A percentile compares a stretch with the other conserved stretches of the same genome.
These are phyloP conservation scores for Russula earlei DNA, from an alignment of 768 basidiomycete species.

Conservation along the genomic window DNA sequence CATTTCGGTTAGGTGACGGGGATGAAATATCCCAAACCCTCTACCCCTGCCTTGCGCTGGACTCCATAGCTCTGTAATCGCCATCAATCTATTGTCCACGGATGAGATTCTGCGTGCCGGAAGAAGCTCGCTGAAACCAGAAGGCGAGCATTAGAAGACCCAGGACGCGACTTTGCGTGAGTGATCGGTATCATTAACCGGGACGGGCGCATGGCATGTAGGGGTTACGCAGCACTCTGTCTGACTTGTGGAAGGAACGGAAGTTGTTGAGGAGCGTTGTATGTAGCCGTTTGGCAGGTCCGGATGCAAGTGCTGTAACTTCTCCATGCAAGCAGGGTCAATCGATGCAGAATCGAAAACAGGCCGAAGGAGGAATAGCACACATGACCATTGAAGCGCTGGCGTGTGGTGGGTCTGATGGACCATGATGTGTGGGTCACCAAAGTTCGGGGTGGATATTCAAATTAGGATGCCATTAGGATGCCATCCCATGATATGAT, in stretches of 20 bases:
- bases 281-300: slow-evolving; percentile 10
- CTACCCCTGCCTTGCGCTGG: slow-evolving; percentile 1
- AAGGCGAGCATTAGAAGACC: slow-evolving; percentile 44
- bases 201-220: not conserved
- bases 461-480: not conserved
- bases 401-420: not conserved
- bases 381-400: slow-evolving; percentile 10
- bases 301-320: slow-evolving; percentile 3
- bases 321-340: not conserved
- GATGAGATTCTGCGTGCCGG: slow-evolving; percentile 93
- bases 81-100: slow-evolving; percentile 87
- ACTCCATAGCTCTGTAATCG: slow-evolving; percentile 70
- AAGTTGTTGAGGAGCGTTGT: not conserved
- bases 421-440: slow-evolving; percentile 1
- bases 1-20: slow-evolving; percentile 20
- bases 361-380: not conserved
- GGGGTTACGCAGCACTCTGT: not conserved
- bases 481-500: not conserved
- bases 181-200: not conserved
- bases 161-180: not conserved
- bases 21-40: not conserved
- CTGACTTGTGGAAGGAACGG: not conserved
- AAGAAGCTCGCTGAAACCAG: slow-evolving; percentile 78
- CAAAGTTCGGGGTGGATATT: not conserved
- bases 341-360: not conserved